phyloP scores from a whole-genome alignment of 2,329 filamentous ascomycete genomes.

The Fusarium miscanthi region DNA sequence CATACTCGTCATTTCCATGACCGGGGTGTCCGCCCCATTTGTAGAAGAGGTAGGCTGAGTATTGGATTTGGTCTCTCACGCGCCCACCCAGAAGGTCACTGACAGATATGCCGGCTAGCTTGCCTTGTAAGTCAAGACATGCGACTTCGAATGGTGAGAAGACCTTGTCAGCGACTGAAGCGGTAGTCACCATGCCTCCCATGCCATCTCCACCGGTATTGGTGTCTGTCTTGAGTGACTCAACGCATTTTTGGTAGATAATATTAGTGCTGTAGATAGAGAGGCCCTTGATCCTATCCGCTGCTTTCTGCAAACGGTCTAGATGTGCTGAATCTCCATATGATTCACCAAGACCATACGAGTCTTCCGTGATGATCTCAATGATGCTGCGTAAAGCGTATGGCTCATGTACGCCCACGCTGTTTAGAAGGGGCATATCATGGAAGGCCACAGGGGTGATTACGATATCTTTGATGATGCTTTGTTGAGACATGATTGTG shows the following conservation, averaged over 20 bases:
- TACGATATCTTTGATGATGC: constrained; percentile 51
- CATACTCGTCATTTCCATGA: constrained; percentile 54
- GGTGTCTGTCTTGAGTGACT: constrained; percentile 71
- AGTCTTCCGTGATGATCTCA: constrained; percentile 50
- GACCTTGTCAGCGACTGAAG: constrained; percentile 54
- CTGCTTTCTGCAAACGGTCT: constrained; percentile 48
- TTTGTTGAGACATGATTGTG: constrained; percentile 43
- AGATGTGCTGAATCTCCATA: constrained; percentile 55
- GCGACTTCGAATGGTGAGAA: constrained; percentile 58
- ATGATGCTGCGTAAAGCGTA: constrained; percentile 57
- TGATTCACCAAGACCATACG: constrained; percentile 55
- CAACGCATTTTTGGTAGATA: constrained; percentile 84
- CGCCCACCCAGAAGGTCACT: constrained; percentile 54
- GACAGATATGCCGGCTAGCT: constrained; percentile 53
- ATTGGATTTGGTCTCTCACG: constrained; percentile 54
- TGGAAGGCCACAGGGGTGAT: constrained; percentile 58
- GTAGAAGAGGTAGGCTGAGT: constrained; percentile 58
- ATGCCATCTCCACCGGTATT: constrained; percentile 67
- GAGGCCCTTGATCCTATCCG: constrained; percentile 46
- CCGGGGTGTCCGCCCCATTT: constrained; percentile 57
- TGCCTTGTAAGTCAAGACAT: constrained; percentile 56
- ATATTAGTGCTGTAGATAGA: constrained; percentile 76
- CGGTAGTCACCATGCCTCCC: constrained; percentile 58
- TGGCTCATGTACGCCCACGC: constrained; percentile 57
- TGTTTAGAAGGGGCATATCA: constrained; percentile 58